A percentile compares a stretch with the other conserved stretches of the same genome.
phyloP scores from a whole-genome alignment of 139 green algal genomes.

The Chlamydomonas sp. region DNA sequence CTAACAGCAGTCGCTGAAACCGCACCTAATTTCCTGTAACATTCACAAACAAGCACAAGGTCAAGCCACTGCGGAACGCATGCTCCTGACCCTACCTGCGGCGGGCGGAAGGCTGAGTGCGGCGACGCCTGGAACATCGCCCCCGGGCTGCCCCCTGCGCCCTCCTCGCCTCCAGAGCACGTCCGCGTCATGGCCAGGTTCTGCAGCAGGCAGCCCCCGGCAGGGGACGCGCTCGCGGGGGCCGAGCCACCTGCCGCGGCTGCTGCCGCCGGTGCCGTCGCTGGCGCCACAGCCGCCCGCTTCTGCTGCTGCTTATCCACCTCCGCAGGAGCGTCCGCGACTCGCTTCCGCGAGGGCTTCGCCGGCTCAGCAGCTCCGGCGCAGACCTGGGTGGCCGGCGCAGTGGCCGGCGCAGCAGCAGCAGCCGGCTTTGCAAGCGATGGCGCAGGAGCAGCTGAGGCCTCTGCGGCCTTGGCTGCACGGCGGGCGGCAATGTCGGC shows the following conservation, averaged over 20 bases:
- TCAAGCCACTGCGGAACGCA: no score
- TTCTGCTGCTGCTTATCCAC: neutral
- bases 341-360: neutral
- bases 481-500: no score
- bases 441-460: no score
- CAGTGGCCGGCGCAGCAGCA: no score
- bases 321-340: neutral
- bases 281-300: neutral
- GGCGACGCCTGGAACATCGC: constrained; percentile 8
- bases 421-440: no score
- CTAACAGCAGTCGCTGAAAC: no score
- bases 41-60: no score
- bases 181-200: neutral
- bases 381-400: no score
- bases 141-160: neutral
- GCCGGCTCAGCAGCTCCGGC: no score
- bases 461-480: no score
- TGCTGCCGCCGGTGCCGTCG: neutral
- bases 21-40: no score
- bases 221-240: neutral
- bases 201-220: neutral
- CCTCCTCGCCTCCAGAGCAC: neutral
- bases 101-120: constrained; percentile 28
- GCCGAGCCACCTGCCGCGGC: neutral
- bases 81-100: neutral